phyloP scores from a whole-genome alignment of 768 basidiomycete genomes.

The Tricholoma matsutake region DNA sequence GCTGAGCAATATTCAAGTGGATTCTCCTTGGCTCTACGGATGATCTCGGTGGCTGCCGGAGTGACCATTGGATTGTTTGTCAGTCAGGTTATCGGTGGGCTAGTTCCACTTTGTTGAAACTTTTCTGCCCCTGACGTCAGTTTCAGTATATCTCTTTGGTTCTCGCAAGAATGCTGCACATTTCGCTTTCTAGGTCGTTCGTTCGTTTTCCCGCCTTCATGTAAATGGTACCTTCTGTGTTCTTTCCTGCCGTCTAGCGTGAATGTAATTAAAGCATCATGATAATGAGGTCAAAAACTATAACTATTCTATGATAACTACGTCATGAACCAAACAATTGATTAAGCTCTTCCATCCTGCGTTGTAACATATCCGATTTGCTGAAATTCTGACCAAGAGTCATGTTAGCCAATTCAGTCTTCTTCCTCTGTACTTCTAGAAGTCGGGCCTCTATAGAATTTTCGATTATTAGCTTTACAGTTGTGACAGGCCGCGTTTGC shows the following conservation, averaged over 20 bases:
- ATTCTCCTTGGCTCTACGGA: conserved; percentile 74
- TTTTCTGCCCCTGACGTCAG: neutral
- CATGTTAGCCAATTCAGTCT: conserved; percentile 92
- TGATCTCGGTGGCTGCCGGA: conserved; percentile 83
- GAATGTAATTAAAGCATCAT: conserved; percentile 11
- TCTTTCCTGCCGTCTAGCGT: neutral
- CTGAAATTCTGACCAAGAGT: conserved; percentile 84
- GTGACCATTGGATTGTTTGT: conserved; percentile 84
- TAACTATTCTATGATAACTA: conserved; percentile 26
- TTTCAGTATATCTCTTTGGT: conserved; percentile 67
- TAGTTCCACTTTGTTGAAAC: neutral
- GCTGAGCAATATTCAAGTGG: conserved; percentile 73
- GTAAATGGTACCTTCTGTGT: neutral
- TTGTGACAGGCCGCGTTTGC: conserved; percentile 88
- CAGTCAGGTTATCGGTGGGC: conserved; percentile 62
- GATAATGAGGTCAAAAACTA: conserved; percentile 19
- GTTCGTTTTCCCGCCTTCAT: neutral
- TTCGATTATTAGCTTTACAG: conserved; percentile 91
- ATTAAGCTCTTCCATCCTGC: conserved; percentile 84
- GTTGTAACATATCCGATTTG: conserved; percentile 83
- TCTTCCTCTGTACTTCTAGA: conserved; percentile 91
- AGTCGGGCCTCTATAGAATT: conserved; percentile 92
- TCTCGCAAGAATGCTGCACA: conserved; percentile 68
- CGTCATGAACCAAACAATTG: conserved; percentile 59
- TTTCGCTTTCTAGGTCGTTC: conserved; percentile 57